Conservation (phyloP, 2,329 filamentous ascomycete genomes). For the Fusarium anthophilum region DNA sequence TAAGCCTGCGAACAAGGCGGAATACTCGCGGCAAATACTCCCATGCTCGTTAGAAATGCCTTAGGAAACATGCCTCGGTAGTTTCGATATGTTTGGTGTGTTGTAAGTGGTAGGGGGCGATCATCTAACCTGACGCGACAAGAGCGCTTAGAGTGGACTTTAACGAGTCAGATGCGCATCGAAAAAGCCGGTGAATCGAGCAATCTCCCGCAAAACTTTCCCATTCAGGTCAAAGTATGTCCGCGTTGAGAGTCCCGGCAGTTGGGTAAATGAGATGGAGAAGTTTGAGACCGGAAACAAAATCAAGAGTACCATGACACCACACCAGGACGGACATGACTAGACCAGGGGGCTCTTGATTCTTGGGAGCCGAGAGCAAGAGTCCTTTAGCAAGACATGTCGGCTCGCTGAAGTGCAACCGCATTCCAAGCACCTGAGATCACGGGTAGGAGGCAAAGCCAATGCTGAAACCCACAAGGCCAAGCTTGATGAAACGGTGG, state of each 20-base stretch:
- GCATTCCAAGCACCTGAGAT: slow-evolving; percentile 1
- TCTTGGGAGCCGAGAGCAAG: neutral
- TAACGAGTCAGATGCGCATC: slow-evolving; percentile 19
- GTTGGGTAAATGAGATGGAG: slow-evolving; percentile 37
- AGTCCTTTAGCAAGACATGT: neutral
- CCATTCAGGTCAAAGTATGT: slow-evolving; percentile 22
- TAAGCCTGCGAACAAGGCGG: slow-evolving; percentile 24
- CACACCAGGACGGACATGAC: neutral
- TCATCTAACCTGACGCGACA: slow-evolving; percentile 29
- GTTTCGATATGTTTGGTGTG: slow-evolving; percentile 16
- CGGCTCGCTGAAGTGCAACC: neutral
- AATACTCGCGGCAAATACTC: slow-evolving; percentile 36
- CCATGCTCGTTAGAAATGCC: slow-evolving; percentile 1
- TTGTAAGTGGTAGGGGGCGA: slow-evolving; percentile 13
- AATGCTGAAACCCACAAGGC: neutral
- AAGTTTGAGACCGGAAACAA: slow-evolving; percentile 37
- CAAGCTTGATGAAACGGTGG: neutral
- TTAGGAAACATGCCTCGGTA: slow-evolving; percentile 9
- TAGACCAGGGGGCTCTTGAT: slow-evolving; percentile 18
- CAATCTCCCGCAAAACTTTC: slow-evolving; percentile 28
- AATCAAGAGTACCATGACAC: slow-evolving; percentile 23
- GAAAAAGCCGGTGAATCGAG: slow-evolving; percentile 11
- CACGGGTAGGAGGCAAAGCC: slow-evolving; percentile 1
- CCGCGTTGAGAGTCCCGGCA: slow-evolving; percentile 26
- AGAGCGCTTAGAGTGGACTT: slow-evolving; percentile 43